Conservation (phyloP, 2,329 filamentous ascomycete genomes). For the Trichoderma koningii region DNA sequence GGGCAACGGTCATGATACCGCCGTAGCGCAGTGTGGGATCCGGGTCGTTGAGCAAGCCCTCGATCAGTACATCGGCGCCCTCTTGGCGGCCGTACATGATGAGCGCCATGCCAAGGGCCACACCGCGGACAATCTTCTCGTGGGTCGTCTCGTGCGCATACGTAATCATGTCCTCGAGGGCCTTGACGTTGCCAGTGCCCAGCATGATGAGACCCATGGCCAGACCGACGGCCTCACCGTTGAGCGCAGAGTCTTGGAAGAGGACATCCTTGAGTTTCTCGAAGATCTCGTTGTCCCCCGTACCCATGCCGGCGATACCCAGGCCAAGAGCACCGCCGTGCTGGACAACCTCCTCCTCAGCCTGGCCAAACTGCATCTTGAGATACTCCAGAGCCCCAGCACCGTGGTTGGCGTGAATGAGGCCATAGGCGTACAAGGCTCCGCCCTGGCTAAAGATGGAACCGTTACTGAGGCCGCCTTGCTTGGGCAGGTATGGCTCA, state of each 20-base stretch:
- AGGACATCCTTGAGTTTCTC: conserved; percentile 87
- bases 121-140: conserved; percentile 96
- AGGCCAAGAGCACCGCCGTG: conserved; percentile 94
- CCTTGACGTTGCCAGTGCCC: conserved; percentile 92
- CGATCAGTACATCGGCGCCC: conserved; percentile 90
- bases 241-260: conserved; percentile 91
- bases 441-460: conserved; percentile 96
- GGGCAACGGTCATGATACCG: conserved; percentile 96
- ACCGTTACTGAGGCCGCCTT: conserved; percentile 71
- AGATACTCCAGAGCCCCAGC: conserved; percentile 84
- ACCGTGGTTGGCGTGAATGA: conserved; percentile 97
- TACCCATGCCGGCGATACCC: conserved; percentile 97
- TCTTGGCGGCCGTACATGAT: conserved; percentile 99
- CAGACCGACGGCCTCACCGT: conserved; percentile 93
- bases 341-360: conserved; percentile 90
- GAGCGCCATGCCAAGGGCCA: conserved; percentile 93
- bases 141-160: conserved; percentile 98
- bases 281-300: conserved; percentile 85
- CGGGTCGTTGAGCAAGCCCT: conserved; percentile 87
- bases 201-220: conserved; percentile 98
- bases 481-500: conserved; percentile 88
- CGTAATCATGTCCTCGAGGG: conserved; percentile 93
- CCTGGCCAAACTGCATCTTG: conserved; percentile 70
- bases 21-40: conserved; percentile 94
- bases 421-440: conserved; percentile 88